These are phyloP conservation scores for Cutaneotrichosporon sp. DNA, from an alignment of 1,284 basidiomycete genomes.

Conservation along the genomic window DNA sequence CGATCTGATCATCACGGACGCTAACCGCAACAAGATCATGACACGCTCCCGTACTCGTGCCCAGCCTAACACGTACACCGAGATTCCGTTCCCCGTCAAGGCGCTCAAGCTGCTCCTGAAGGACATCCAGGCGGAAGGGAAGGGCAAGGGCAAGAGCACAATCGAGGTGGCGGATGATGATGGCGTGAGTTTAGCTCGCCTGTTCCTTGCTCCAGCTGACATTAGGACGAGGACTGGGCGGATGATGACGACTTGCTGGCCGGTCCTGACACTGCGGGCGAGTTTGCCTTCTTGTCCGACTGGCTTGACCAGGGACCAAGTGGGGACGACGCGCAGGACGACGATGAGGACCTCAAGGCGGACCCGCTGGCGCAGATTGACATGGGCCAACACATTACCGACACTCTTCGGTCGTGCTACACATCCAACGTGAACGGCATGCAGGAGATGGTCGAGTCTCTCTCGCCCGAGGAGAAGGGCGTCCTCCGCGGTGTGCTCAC, in stretches of 20 bases:
- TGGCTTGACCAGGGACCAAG: constrained; percentile 60
- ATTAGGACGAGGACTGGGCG: constrained; percentile 81
- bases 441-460: constrained; percentile 58
- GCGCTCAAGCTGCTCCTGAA: constrained; percentile 81
- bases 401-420: constrained; percentile 64
- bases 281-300: constrained; percentile 51
- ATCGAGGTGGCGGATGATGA: constrained; percentile 72
- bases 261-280: constrained; percentile 39
- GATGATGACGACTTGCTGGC: constrained; percentile 63
- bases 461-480: constrained; percentile 64
- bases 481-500: constrained; percentile 60
- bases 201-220: constrained; percentile 5
- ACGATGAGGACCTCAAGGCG: constrained; percentile 80
- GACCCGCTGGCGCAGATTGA: constrained; percentile 87
- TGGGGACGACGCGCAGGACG: constrained; percentile 65
- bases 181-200: constrained; percentile 33
- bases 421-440: constrained; percentile 63
- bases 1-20: constrained; percentile 78
- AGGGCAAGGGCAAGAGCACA: constrained; percentile 54
- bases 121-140: constrained; percentile 63
- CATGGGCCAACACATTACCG: constrained; percentile 55
- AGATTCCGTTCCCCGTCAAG: constrained; percentile 82
- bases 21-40: constrained; percentile 83
- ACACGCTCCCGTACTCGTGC: constrained; percentile 83
- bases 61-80: constrained; percentile 77